Evolutionary conservation across 1,284 basidiomycete species (phyloP).

Genomic region (Hemileia vastatrix): DNA sequence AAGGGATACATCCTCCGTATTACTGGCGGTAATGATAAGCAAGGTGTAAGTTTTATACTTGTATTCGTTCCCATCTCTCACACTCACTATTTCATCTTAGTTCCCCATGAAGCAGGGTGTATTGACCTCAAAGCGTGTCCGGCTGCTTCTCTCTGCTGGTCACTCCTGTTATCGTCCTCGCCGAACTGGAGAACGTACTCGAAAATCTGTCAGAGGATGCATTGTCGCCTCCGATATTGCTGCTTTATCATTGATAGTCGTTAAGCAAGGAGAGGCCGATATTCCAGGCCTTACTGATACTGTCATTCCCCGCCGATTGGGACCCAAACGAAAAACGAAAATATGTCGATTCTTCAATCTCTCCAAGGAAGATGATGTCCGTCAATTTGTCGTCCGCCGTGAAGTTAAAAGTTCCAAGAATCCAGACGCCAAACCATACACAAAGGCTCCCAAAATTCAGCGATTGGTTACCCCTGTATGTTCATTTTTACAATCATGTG

Average conservation of each 20-base stretch:
- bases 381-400: conserved; percentile 78
- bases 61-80: not conserved
- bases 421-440: conserved; percentile 86
- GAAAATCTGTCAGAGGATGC: conserved; percentile 97
- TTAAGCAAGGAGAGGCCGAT: conserved; percentile 91
- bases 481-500: conserved; percentile 1
- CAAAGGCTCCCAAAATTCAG: conserved; percentile 78
- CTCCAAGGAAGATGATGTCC: conserved; percentile 93
- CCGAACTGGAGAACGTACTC: conserved; percentile 89
- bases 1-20: conserved; percentile 96
- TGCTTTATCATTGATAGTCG: conserved; percentile 84
- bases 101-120: conserved; percentile 99
- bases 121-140: conserved; percentile 84
- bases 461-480: conserved; percentile 32
- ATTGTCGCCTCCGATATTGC: conserved; percentile 91
- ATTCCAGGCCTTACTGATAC: conserved; percentile 87
- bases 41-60: conserved; percentile 30
- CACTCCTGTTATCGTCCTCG: conserved; percentile 96
- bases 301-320: conserved; percentile 87
- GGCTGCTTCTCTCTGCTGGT: conserved; percentile 84
- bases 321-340: conserved; percentile 86
- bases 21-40: conserved; percentile 86
- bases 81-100: conserved; percentile 46
- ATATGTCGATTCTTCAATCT: conserved; percentile 98
- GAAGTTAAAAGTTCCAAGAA: conserved; percentile 86